These are phyloP conservation scores for Xylaria sp. DNA, from an alignment of 2,329 filamentous ascomycete genomes.

Conservation along the genomic window DNA sequence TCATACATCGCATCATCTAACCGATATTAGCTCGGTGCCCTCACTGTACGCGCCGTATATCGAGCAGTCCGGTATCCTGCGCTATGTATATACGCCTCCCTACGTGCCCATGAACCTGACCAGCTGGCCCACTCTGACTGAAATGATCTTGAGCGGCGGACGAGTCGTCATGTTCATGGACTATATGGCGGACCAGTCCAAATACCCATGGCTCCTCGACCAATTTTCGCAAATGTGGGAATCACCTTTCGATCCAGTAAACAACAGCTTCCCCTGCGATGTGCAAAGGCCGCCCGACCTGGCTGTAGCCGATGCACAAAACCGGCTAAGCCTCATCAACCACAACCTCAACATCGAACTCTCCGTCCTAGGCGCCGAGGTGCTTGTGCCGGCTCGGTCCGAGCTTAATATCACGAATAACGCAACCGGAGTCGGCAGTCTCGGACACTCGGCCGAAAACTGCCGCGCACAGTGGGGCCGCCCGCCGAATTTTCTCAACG, in stretches of 20 bases:
- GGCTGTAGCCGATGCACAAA: constrained; percentile 54
- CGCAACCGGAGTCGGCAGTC: constrained; percentile 65
- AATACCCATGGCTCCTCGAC: constrained; percentile 83
- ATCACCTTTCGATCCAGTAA: constrained; percentile 77
- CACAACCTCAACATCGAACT: constrained; percentile 89
- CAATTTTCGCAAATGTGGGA: constrained; percentile 91
- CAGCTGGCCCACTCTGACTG: constrained; percentile 83
- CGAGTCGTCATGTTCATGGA: constrained; percentile 83
- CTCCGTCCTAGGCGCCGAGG: constrained; percentile 63
- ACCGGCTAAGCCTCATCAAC: constrained; percentile 81
- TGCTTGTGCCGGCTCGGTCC: constrained; percentile 75
- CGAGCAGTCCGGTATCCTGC: constrained; percentile 70
- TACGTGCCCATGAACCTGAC: constrained; percentile 71
- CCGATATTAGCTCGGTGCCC: constrained; percentile 50
- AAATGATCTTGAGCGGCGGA: constrained; percentile 74
- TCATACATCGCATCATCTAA: constrained; percentile 15
- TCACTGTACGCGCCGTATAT: constrained; percentile 72
- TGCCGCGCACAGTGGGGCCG: constrained; percentile 68
- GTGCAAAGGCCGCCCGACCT: constrained; percentile 77
- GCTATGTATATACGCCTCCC: constrained; percentile 75
- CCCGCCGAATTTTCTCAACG: constrained; percentile 78
- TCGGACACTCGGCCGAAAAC: constrained; percentile 67
- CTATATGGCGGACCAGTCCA: constrained; percentile 79
- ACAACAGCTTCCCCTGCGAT: constrained; percentile 74
- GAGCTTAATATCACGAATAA: constrained; percentile 75